phyloP scores from a whole-genome alignment of 2,329 filamentous ascomycete species.

The Cercospora sp. region DNA sequence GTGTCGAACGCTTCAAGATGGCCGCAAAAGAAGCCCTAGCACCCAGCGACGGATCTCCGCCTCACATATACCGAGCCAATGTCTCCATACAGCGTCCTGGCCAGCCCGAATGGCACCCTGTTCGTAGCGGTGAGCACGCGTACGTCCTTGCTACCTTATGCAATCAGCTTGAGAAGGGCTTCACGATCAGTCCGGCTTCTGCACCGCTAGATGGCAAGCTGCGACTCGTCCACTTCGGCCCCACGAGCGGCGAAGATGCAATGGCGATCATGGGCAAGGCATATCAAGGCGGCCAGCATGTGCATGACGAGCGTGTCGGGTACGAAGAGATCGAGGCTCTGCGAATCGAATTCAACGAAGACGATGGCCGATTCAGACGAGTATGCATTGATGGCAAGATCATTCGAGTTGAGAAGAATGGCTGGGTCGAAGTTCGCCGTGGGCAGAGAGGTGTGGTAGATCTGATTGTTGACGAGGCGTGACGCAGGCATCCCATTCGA shows the following conservation, averaged over 20 bases:
- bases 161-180: slow-evolving; percentile 77
- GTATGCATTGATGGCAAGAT: slow-evolving; percentile 93
- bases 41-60: slow-evolving; percentile 53
- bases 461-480: slow-evolving; percentile 17
- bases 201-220: slow-evolving; percentile 70
- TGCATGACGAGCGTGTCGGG: slow-evolving; percentile 58
- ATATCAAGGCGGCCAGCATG: slow-evolving; percentile 59
- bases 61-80: slow-evolving; percentile 59
- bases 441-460: slow-evolving; percentile 47
- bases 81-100: slow-evolving; percentile 48
- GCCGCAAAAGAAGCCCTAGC: slow-evolving; percentile 75
- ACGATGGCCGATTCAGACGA: slow-evolving; percentile 74
- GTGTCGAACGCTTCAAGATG: slow-evolving; percentile 78
- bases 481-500: background rate
- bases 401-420: slow-evolving; percentile 68
- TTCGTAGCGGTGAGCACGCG: slow-evolving; percentile 58
- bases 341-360: slow-evolving; percentile 65
- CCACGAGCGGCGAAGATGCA: slow-evolving; percentile 62
- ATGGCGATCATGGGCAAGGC: slow-evolving; percentile 74
- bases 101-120: slow-evolving; percentile 34
- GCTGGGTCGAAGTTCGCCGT: slow-evolving; percentile 67
- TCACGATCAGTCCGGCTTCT: slow-evolving; percentile 76
- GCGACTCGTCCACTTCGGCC: slow-evolving; percentile 73
- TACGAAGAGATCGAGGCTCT: slow-evolving; percentile 73
- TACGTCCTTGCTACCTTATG: slow-evolving; percentile 78